Base-by-base conservation (phyloP, 352 stramenopile genomes). In the Paralagenidium karlingii region DNA sequence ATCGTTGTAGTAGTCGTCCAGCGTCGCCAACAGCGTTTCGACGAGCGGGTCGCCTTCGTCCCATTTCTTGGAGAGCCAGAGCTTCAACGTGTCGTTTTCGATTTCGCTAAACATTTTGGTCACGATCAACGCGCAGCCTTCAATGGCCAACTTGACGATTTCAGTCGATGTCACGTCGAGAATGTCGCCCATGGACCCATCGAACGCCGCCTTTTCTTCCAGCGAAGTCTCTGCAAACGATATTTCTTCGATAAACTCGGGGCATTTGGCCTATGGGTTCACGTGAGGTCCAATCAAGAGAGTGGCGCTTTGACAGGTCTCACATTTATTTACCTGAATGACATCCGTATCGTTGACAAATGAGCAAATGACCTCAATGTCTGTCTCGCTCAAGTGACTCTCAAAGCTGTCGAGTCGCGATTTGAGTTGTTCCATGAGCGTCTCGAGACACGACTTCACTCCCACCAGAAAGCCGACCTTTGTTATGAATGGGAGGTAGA, bases 301-400 rank as follows among this genome's bases (percentile, higher is more conserved):
- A 16, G 4, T 18, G 12, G 25, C 24, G 22, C 25, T 11, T 20
- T 34, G 8, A 27, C 6, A 11, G 5, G 21, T 16, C 8, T n/a
- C 48, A n/a, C 30, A 20, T 19, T 8, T 24, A 38, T 34, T 11
- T 47, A 79, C 69, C 63, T 90, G 77, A 0, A 91, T 52, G 32
- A 88, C 60, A 34, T 91, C 75, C 2, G 73, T 66, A 31, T 88
- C 77, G 40, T 91, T 91, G 41, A 91, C 80, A 50, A 91, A 91
- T 2, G 71, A 81, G 18, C 74, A 91, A n/a, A 91, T 43, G n/a
- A 51, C 63, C 38, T 91, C 74, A 1, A 82, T 55, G 11, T 88
- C 75, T 9, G 66, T 46, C 16, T 68, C 57, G 3, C 55, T 51
- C 11, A 83, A 37, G 12, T 59, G 58, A 0, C 52, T 43, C 5